These are phyloP conservation scores for Nidula microcarpa DNA, from an alignment of 768 basidiomycete genomes.

Conservation along the genomic window DNA sequence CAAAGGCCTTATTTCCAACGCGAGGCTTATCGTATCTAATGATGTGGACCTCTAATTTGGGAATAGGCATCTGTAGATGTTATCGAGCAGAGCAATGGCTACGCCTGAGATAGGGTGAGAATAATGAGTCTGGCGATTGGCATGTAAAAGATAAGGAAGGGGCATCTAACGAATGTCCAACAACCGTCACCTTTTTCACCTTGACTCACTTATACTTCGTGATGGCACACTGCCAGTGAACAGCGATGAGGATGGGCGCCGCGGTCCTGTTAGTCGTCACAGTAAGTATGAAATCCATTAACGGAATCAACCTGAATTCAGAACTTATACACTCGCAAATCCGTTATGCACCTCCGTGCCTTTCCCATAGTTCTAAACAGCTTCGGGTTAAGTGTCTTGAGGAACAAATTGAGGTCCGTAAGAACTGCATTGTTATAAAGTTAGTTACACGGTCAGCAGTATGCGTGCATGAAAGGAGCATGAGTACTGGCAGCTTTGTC, in stretches of 20 bases:
- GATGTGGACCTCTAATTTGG: neutral
- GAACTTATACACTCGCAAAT: neutral
- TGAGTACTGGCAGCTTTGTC: neutral
- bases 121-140: neutral
- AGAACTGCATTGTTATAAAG: neutral
- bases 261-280: neutral
- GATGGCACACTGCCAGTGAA: neutral
- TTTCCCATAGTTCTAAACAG: neutral
- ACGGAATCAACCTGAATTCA: neutral
- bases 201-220: neutral
- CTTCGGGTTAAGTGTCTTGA: neutral
- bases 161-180: neutral
- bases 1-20: neutral
- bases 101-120: neutral
- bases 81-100: neutral
- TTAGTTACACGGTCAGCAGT: neutral
- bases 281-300: neutral
- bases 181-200: neutral
- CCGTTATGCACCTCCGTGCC: neutral
- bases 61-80: neutral
- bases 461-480: neutral
- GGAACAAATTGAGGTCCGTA: neutral
- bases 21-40: neutral
- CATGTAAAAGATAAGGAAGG: neutral
- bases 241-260: neutral